Evolutionary conservation across 129 eudicot species (phyloP), one percentile per base, ranked within the genome.

Genomic region (Cynara cardunculus): DNA sequence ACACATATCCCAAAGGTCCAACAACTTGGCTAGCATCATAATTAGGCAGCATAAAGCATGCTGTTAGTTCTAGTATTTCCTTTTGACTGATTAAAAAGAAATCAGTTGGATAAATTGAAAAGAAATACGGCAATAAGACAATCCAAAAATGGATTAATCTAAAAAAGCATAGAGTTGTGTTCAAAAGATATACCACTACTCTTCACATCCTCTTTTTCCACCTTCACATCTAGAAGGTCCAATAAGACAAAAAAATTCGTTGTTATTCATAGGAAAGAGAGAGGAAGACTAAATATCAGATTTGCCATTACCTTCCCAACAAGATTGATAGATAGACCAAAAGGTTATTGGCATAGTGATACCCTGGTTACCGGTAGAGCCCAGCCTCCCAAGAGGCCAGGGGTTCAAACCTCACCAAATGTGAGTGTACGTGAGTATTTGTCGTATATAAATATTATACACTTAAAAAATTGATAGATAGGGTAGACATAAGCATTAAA

Each of bases 121-220:
- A 44, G 32, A 7, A 73, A 26, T 39, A 28, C 27, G 62, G 70
- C 28, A 62, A 22, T 27, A 76, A 26, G 6, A 14, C 24, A 31
- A 30, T 62, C 71, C 71, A 28, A 71, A 46, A 11, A 28, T 16
- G 21, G 18, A 69, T 35, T 27, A 71, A 71, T 2, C 37, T 32
- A 22, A 24, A 14, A 14, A 70, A 13, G 2, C 14, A 79, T 62
- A 56, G 25, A 69, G 46, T 76, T 16, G 25, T 71, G 79, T 70
- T 80, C 18, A 62, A 85, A 80, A 73, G 71, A 49, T 64, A 65
- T 89, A 89, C 97, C 97, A 41, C 80, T 89, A 80, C 73, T 92
- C 86, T 90, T 90, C 12, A 79, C 78, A 24, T 89, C 97, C 68
- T 92, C 97, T 79, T 92, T 89, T 76, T 89, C 97, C 85, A 82